Evolutionary conservation across 495 filamentous ascomycete species (phyloP).

Genomic region (Rostrohypoxylon terebratum): DNA sequence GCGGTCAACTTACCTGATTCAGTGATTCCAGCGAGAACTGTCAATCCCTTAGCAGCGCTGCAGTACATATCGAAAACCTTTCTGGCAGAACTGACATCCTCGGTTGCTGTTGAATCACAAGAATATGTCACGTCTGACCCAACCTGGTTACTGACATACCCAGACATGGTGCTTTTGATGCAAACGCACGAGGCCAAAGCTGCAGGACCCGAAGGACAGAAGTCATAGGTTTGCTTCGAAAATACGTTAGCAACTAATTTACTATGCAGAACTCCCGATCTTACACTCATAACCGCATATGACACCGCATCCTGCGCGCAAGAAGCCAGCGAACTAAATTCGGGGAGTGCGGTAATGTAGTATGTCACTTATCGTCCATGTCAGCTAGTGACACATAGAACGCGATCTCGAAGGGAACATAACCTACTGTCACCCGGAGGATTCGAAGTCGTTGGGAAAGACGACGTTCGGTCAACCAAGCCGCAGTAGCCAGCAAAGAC

Average conservation of each 20-base stretch:
- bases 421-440: constrained; percentile 60
- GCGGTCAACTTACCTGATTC: constrained; percentile 46
- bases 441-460: constrained; percentile 56
- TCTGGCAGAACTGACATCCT: constrained; percentile 60
- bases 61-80: constrained; percentile 61
- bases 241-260: constrained; percentile 20
- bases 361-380: constrained; percentile 56
- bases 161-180: constrained; percentile 58
- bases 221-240: constrained; percentile 50
- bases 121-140: constrained; percentile 54
- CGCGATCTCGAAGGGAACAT: too few species aligned
- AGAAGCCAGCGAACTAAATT: constrained; percentile 55
- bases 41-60: constrained; percentile 57
- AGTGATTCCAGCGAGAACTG: constrained; percentile 53
- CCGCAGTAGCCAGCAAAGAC: constrained; percentile 63
- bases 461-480: constrained; percentile 58
- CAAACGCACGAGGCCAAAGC: constrained; percentile 63
- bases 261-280: constrained; percentile 5
- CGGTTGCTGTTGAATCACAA: constrained; percentile 58
- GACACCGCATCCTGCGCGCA: constrained; percentile 59
- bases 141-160: constrained; percentile 50
- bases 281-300: constrained; percentile 55
- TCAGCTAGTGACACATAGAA: background rate
- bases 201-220: constrained; percentile 58
- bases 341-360: constrained; percentile 61